Evolutionary conservation across 2,329 filamentous ascomycete species (phyloP), one percentile per base, ranked within the genome.

Genomic region (Arthrinium puccinioides): DNA sequence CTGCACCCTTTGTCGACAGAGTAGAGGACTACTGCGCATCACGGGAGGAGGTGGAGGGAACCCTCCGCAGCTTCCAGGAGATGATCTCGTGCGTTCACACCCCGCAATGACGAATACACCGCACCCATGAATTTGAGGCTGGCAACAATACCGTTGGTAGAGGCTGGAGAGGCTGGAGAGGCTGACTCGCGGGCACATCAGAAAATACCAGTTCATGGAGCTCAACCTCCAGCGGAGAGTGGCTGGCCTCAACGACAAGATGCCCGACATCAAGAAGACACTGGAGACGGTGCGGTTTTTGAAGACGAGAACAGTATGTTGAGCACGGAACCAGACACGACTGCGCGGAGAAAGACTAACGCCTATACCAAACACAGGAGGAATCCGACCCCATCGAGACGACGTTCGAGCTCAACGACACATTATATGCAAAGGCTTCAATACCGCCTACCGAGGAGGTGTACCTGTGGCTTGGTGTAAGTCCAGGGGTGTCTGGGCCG

Each of bases 151-250:
- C n/a, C n/a, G n/a, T n/a, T n/a, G n/a, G n/a, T n/a, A n/a, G n/a
- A n/a, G n/a, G n/a, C n/a, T n/a, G n/a, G 13, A n/a, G 20, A n/a
- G 19, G 18, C 11, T 15, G 7, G 19, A 14, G 21, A 20, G 25
- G 35, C 35, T 37, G 27, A 37, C 35, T 15, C 31, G 14, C 14
- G 4, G 14, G 11, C 15, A 46, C 63, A 57, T 60, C 57, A 94
- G 88, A 51, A 98, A 98, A 74, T 98, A 98, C 69, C 92, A 97
- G 62, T 98, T 97, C 67, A 98, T 98, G 92, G 88, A 97, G 66
- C 72, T 84, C 58, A 97, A 95, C 62, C 85, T 92, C 41, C 84
- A 94, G 61, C 76, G 87, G 45, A 78, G 92, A 32, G 82, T 85
- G 37, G 71, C 74, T 4, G 88, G 89, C 3, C 68, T 98, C 39